Evolutionary conservation across 805 yeast species (phyloP).

Genomic region (Candida hispaniensis): DNA sequence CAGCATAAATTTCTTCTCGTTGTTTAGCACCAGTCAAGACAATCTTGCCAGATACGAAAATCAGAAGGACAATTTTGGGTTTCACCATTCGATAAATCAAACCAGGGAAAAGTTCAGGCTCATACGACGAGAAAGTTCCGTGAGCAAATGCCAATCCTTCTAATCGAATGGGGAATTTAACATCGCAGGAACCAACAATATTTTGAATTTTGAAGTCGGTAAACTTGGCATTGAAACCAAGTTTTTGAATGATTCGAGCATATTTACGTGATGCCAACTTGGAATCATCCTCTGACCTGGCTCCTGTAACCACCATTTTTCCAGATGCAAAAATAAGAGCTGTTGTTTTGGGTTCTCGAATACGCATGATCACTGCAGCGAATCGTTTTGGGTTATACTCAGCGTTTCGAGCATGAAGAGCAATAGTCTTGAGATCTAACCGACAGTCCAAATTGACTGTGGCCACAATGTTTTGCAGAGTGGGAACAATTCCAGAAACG

Average conservation of each 20-base stretch:
- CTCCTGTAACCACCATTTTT: conserved; percentile 99
- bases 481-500: conserved; percentile 93
- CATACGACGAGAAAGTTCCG: conserved; percentile 97
- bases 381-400: conserved; percentile 97
- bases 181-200: conserved; percentile 98
- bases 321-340: conserved; percentile 97
- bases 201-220: conserved; percentile 97
- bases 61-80: conserved; percentile 90
- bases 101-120: conserved; percentile 97
- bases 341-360: conserved; percentile 96
- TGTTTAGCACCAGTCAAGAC: conserved; percentile 98
- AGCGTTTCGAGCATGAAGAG: conserved; percentile 96
- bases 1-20: conserved; percentile 96
- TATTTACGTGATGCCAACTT: conserved; percentile 94
- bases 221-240: conserved; percentile 95
- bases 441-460: conserved; percentile 96
- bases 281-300: conserved; percentile 97
- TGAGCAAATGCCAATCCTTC: conserved; percentile 97
- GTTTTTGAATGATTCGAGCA: conserved; percentile 94
- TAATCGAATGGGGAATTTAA: conserved; percentile 90
- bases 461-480: conserved; percentile 84
- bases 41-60: conserved; percentile 94
- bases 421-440: conserved; percentile 90
- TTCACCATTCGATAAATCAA: conserved; percentile 98
- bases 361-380: conserved; percentile 99